Percentiles rank a stretch among this genome's conserved stretches.
phyloP scores from a whole-genome alignment of 306 rosid species.

The Trifolium repens region DNA sequence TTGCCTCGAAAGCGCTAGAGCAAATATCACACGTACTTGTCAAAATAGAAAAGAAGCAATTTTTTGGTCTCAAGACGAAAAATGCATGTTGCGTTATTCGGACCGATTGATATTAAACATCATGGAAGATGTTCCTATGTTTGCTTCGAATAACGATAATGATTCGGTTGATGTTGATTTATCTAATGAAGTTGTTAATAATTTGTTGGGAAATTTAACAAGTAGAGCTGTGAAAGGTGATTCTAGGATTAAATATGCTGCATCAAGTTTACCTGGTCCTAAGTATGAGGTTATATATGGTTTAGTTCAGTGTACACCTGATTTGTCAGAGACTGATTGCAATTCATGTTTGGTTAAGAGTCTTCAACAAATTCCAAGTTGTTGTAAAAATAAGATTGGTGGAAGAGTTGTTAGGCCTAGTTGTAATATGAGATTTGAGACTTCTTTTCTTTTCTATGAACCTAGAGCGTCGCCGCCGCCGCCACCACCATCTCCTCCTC shows the following conservation, averaged over 20 bases:
- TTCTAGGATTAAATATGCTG: conserved; percentile 39
- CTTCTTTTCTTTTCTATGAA: not conserved
- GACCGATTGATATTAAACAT: not conserved
- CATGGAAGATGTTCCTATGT: not conserved
- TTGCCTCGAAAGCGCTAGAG: not conserved
- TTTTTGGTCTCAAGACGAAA: not conserved
- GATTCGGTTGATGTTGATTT: conserved; percentile 17
- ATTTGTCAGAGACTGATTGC: conserved; percentile 27
- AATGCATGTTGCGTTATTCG: conserved; percentile 15
- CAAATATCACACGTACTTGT: not conserved
- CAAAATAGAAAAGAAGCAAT: conserved; percentile 12
- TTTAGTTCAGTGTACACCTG: conserved; percentile 52
- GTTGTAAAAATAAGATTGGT: conserved; percentile 25
- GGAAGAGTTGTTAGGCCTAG: conserved; percentile 33
- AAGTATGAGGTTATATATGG: conserved; percentile 29
- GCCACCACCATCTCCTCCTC: not conserved
- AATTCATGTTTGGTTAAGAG: conserved; percentile 7
- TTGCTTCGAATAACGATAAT: not conserved
- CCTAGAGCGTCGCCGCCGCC: not conserved
- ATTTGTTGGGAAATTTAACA: not conserved
- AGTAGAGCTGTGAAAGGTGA: conserved; percentile 21
- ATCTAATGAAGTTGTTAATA: not conserved
- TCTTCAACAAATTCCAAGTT: not conserved
- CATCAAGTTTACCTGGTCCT: not conserved
- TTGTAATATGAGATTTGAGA: conserved; percentile 42